These are phyloP conservation scores for Epichloe hybrida DNA, from an alignment of 2,329 filamentous ascomycete genomes.

Conservation along the genomic window DNA sequence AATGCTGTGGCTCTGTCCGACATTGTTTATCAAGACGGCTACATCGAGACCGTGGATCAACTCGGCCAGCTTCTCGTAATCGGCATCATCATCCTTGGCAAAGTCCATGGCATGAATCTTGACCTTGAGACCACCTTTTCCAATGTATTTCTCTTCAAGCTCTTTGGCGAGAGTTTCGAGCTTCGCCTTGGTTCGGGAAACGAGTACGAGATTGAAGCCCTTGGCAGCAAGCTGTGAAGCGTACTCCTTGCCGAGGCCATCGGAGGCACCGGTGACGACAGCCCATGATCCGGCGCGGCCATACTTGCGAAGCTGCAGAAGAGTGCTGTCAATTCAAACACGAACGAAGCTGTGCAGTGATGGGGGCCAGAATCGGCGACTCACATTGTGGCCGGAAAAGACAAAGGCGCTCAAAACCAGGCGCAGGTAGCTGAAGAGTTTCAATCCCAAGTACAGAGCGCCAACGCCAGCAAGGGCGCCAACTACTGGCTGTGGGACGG, in stretches of 20 bases:
- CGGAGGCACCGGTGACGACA: constrained; percentile 85
- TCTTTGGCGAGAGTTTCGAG: constrained; percentile 64
- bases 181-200: constrained; percentile 92
- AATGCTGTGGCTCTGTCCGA: constrained; percentile 86
- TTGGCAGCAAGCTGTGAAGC: constrained; percentile 78
- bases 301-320: constrained; percentile 65
- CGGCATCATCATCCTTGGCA: constrained; percentile 59
- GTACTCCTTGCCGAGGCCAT: constrained; percentile 95
- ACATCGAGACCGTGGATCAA: constrained; percentile 64
- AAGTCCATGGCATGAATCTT: constrained; percentile 90
- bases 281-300: constrained; percentile 89
- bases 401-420: constrained; percentile 57
- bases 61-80: constrained; percentile 62
- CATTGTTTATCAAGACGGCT: constrained; percentile 88
- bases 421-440: constrained; percentile 43
- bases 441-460: constrained; percentile 41
- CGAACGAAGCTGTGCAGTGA: no score
- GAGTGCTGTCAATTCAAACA: background rate
- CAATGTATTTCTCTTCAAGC: constrained; percentile 55
- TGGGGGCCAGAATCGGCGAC: constrained; percentile 11
- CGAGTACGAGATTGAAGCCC: constrained; percentile 88
- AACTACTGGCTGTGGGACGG: constrained; percentile 31
- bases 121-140: constrained; percentile 45
- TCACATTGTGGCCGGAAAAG: constrained; percentile 48
- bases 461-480: constrained; percentile 41